Evolutionary conservation across 306 rosid genomes (phyloP), one percentile per base, ranked within the genome.

Genomic region (Rosa persica): DNA sequence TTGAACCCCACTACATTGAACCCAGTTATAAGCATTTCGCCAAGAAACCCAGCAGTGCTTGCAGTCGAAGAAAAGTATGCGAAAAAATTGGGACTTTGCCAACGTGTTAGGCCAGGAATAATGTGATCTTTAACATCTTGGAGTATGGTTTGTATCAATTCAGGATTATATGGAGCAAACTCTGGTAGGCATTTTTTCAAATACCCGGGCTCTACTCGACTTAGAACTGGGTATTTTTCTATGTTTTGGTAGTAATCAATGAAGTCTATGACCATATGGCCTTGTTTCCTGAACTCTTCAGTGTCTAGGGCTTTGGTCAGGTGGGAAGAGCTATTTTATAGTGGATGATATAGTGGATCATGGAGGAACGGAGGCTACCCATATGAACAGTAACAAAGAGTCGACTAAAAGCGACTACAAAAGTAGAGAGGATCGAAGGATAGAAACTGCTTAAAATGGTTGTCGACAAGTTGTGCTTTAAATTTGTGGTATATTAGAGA

Each of bases 21-120:
- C 12, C 87, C 79, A 4, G 86, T 54, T 43, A 72, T 48, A 6
- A 88, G 84, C 85, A 83, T 81, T 44, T 88, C 88, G 0, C 91
- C 85, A 0, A 88, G 76, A 22, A 85, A 58, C 3, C 69, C 87
- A 0, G 86, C 85, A 0, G 62, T 76, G 75, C 91, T 83, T 0
- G 23, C 12, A 0, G 52, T 42, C 0, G 75, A 10, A 4, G 80
- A 65, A 15, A 85, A 88, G 62, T 81, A 79, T 0, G 80, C 91
- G 23, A 73, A 83, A 70, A 67, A 77, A 43, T 61, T 85, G 0
- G 89, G 88, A 73, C 67, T 79, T 39, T 76, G 81, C 88, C 87
- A 88, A 66, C 83, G 89, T 8, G 91, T 83, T 25, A 88, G 11
- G 12, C 87, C 87, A 1, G 84, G 89, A 4, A 88, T 12, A 17